These are phyloP conservation scores for Tylopilus rubrobrunneus DNA, from an alignment of 768 basidiomycete species.

Conservation along the genomic window DNA sequence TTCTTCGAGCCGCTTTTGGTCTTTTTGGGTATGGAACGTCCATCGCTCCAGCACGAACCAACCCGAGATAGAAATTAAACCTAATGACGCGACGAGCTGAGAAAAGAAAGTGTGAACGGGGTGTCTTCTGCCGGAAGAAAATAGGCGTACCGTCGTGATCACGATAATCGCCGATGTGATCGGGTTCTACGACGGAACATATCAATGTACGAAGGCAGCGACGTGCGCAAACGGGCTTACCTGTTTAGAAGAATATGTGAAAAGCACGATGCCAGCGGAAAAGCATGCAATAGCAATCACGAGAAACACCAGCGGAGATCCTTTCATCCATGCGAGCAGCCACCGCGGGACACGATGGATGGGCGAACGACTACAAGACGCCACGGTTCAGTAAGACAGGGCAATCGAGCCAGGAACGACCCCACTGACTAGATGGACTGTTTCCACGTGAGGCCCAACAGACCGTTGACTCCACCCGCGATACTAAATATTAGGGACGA, in stretches of 20 bases:
- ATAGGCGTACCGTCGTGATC: conserved; percentile 50
- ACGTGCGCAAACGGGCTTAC: conserved; percentile 30
- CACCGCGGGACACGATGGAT: conserved; percentile 53
- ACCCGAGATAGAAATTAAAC: conserved; percentile 44
- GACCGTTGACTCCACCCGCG: conserved; percentile 47
- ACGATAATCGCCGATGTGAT: conserved; percentile 69
- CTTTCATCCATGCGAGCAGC: conserved; percentile 75
- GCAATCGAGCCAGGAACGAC: background rate
- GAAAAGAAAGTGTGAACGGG: background rate
- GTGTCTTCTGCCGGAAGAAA: background rate
- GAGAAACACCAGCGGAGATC: conserved; percentile 77
- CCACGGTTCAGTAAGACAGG: background rate
- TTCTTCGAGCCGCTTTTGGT: conserved; percentile 45
- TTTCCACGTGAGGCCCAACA: conserved; percentile 52
- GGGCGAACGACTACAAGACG: conserved; percentile 39
- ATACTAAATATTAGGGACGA: conserved; percentile 51
- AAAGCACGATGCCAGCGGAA: conserved; percentile 70
- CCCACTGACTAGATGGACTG: conserved; percentile 47
- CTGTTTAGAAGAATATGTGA: conserved; percentile 69
- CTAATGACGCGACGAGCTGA: conserved; percentile 33
- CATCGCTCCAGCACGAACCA: conserved; percentile 52
- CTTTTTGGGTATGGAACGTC: conserved; percentile 40
- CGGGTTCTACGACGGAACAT: conserved; percentile 36
- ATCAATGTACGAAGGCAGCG: background rate
- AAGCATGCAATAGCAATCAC: conserved; percentile 81